Percentiles rank a stretch among this genome's conserved stretches.
phyloP scores from a whole-genome alignment of 2,329 filamentous ascomycete species.

The Onygenales sp. region DNA sequence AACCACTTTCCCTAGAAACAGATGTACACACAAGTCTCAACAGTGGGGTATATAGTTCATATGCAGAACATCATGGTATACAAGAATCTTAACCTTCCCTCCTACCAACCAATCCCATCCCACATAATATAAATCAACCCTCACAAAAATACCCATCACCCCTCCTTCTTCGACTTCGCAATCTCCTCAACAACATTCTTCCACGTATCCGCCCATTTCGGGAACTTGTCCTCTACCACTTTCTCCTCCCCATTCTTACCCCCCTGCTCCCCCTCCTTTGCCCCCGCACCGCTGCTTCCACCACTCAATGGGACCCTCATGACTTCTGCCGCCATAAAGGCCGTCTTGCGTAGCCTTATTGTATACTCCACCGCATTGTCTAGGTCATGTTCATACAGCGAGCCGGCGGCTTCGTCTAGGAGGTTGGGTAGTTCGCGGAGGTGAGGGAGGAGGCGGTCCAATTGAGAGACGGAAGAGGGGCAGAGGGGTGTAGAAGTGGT shows the following conservation, averaged over 20 bases:
- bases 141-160: no score
- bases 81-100: no score
- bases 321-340: conserved; percentile 60
- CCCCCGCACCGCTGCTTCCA: conserved; percentile 46
- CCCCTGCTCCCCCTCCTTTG: conserved; percentile 46
- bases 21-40: no score
- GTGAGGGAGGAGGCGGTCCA: conserved; percentile 27
- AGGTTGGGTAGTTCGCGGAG: conserved; percentile 30
- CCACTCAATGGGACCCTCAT: conserved; percentile 65
- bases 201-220: conserved; percentile 60
- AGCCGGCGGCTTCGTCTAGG: conserved; percentile 38
- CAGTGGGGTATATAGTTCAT: no score
- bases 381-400: conserved; percentile 33
- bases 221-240: conserved; percentile 60
- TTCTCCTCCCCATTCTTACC: conserved; percentile 39
- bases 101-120: no score
- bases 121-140: no score
- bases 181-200: conserved; percentile 34
- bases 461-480: conserved; percentile 14
- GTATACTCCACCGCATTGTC: conserved; percentile 25
- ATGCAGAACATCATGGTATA: no score
- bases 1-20: no score
- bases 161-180: conserved; percentile 16
- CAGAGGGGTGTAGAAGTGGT: conserved; percentile 3
- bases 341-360: conserved; percentile 27